Evolutionary conservation across 2,329 filamentous ascomycete genomes (phyloP), one percentile per base, ranked within the genome.

Genomic region (Phialophora verrucosa): DNA sequence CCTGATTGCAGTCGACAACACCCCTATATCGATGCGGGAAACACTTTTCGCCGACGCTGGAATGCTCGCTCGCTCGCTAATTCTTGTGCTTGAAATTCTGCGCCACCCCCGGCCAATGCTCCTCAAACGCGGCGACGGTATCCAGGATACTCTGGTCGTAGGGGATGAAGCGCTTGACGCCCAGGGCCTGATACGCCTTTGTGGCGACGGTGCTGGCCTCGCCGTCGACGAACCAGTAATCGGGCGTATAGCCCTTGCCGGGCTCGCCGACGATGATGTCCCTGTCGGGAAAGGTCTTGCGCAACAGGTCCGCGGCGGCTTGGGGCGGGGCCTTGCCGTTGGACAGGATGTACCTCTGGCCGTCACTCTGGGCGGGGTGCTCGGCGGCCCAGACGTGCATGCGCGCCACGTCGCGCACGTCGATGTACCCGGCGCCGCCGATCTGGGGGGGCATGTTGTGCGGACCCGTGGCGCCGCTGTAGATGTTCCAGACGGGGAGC

Each of bases 241-340:
- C 67, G 1, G 23, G 11, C 23, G 53, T 64, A 53, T 72, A 72
- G 0, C 71, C 69, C 51, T 63, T 58, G 20, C 71, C 71, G 4
- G 69, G 68, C n/a, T 61, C 53, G 12, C 69, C 71, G 17, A 68
- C 57, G 23, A 71, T 44, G 63, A 73, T 71, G 50, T 63, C 69
- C 31, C 70, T 57, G 1, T 71, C 67, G 1, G 64, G 65, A 35
- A 67, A 68, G 17, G 23, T 59, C 58, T 65, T 56, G 8, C 71
- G 59, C 60, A 73, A 20, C 23, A 72, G 35, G 50, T 74, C 72
- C 5, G 71, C 72, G 29, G 66, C 63, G 5, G 72, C 72, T 53
- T 74, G 72, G 4, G 72, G 72, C 27, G 72, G 69, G 0, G 69
- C 72, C 57, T 68, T 71, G 57, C 72, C 72, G 49, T 70, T 71